phyloP scores from a whole-genome alignment of 371 early-diverging fungal species.

The Lichtheimia ramosa region DNA sequence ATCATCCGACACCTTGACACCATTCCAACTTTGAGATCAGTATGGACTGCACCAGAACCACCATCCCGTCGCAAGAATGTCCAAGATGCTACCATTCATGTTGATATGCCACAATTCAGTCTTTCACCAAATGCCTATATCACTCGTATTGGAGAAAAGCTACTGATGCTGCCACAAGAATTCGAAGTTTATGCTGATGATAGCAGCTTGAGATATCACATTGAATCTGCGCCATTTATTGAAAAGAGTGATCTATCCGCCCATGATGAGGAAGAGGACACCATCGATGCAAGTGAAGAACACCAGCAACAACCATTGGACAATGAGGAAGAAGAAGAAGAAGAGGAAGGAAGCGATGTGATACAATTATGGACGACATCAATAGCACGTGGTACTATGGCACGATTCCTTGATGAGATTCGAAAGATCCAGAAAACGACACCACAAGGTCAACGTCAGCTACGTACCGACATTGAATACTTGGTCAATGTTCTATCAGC shows the following conservation, averaged over 20 bases:
- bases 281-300: slow-evolving; percentile 18
- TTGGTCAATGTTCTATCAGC: slow-evolving; percentile 63
- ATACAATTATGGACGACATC: slow-evolving; percentile 72
- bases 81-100: slow-evolving; percentile 18
- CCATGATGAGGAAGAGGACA: slow-evolving; percentile 5
- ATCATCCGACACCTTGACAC: slow-evolving; percentile 46
- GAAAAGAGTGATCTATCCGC: background rate
- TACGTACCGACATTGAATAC: slow-evolving; percentile 64
- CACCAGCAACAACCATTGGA: slow-evolving; percentile 1
- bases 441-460: slow-evolving; percentile 52
- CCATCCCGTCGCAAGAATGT: slow-evolving; percentile 15
- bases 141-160: slow-evolving; percentile 66
- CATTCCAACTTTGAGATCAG: slow-evolving; percentile 40
- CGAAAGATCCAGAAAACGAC: slow-evolving; percentile 37
- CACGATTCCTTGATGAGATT: slow-evolving; percentile 39
- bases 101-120: slow-evolving; percentile 59
- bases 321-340: slow-evolving; percentile 22
- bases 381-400: slow-evolving; percentile 60
- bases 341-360: slow-evolving; percentile 36
- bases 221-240: slow-evolving; percentile 57
- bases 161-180: slow-evolving; percentile 68
- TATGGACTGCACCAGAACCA: slow-evolving; percentile 27
- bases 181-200: slow-evolving; percentile 67
- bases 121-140: slow-evolving; percentile 66
- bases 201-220: slow-evolving; percentile 51